These are phyloP conservation scores for Aspergillus fumigatus DNA, from an alignment of 2,329 filamentous ascomycete species.

Conservation along the genomic window DNA sequence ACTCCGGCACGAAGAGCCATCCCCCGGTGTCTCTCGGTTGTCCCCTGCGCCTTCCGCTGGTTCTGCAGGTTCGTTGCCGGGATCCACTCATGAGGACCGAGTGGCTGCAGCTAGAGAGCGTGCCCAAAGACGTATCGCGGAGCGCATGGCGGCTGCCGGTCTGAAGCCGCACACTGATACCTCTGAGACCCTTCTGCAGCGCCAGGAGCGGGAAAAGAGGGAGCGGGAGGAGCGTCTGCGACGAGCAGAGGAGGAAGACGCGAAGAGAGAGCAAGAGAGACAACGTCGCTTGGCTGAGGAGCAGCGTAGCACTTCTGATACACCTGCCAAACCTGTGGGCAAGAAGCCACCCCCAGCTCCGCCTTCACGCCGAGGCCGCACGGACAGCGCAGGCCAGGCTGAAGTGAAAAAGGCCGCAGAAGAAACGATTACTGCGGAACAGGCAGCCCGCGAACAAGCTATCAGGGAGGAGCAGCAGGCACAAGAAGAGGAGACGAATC, in stretches of 20 bases:
- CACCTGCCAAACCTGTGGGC: slow-evolving; percentile 55
- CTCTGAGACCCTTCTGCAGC: slow-evolving; percentile 76
- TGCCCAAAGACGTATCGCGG: slow-evolving; percentile 94
- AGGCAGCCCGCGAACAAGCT: slow-evolving; percentile 52
- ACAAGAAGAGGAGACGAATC: slow-evolving; percentile 67
- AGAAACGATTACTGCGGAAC: slow-evolving; percentile 60
- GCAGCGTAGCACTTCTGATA: slow-evolving; percentile 51
- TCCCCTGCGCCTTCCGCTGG: slow-evolving; percentile 45
- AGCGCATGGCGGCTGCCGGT: slow-evolving; percentile 86
- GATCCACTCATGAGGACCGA: slow-evolving; percentile 87
- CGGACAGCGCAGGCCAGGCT: slow-evolving; percentile 50
- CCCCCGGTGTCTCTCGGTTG: slow-evolving; percentile 41
- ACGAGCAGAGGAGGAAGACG: slow-evolving; percentile 92
- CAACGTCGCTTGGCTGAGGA: slow-evolving; percentile 80
- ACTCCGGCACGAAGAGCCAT: slow-evolving; percentile 47
- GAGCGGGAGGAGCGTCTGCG: slow-evolving; percentile 83
- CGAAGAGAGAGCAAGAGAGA: slow-evolving; percentile 78
- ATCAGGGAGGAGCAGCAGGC: slow-evolving; percentile 64
- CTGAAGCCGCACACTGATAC: slow-evolving; percentile 77
- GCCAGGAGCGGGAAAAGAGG: slow-evolving; percentile 79
- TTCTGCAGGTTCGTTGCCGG: slow-evolving; percentile 70
- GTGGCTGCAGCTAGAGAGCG: slow-evolving; percentile 96
- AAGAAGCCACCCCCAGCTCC: slow-evolving; percentile 67
- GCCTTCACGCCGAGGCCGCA: slow-evolving; percentile 66
- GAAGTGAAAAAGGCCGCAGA: slow-evolving; percentile 56